Base-by-base conservation (phyloP, 2,329 filamentous ascomycete genomes). In the Venturia pyrina region DNA sequence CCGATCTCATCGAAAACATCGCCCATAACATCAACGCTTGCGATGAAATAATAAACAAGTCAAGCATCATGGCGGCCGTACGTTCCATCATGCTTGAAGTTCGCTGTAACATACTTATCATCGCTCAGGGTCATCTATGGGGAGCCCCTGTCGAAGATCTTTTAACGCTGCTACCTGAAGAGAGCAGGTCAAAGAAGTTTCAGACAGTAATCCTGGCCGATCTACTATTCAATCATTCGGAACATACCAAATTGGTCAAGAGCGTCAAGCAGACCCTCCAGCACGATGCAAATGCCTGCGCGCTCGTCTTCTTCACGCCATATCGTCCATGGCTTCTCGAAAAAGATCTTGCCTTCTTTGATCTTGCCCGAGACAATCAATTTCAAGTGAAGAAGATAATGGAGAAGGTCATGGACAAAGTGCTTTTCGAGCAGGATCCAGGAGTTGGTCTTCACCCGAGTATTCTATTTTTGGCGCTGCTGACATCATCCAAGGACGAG, bases 271-370 rank as follows among this genome's bases (percentile, higher is more conserved):
- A 83, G 72, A 90, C 89, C 19, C 76, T 97, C 71, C 84, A 82
- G 70, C 81, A 78, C 68, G 75, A 78, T 3, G 71, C 75, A 3
- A 79, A 79, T 1, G 85, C 88, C 62, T 82, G 82, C 65, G 91
- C 92, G 1, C 84, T 93, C 71, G 92, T 97, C 8, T 96, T 97
- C 76, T 98, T 97, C 79, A 96, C 93, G 0, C 93, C 91, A 24
- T 96, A 98, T 77, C 83, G 95, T 68, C 93, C 93, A 1, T 97
- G 93, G 93, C 80, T 97, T 73, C 82, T 89, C 71, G 84, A 92
- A 68, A 89, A 91, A 75, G 95, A 96, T 72, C 81, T 96, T 74
- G 85, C 83, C 4, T 97, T 97, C 79, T 97, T 97, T 73, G 89
- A 92, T 62, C 73, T 92, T 66, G 90, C 88, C 5, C 81, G 85